Conservation (phyloP, 768 basidiomycete species). For the Suillus luteus region DNA sequence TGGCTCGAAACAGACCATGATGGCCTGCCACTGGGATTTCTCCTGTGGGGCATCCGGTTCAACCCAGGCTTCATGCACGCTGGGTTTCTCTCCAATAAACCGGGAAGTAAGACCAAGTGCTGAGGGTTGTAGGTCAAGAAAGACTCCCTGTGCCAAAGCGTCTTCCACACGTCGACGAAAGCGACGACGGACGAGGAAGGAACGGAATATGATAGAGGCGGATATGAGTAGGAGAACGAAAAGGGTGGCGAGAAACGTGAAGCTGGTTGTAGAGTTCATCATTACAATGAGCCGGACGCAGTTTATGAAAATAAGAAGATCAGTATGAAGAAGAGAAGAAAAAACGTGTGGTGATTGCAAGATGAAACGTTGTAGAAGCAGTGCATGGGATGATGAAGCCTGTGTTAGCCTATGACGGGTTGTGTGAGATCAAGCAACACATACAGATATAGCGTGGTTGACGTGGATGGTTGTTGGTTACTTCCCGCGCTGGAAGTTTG, state of each 20-base stretch:
- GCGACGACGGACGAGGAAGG: conserved; percentile 59
- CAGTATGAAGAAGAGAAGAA: neutral
- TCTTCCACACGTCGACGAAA: conserved; percentile 55
- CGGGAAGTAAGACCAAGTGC: conserved; percentile 32
- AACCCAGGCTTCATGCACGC: conserved; percentile 50
- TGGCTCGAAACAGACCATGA: conserved; percentile 42
- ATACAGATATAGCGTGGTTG: conserved; percentile 33
- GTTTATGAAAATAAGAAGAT: neutral
- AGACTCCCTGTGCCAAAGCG: conserved; percentile 49
- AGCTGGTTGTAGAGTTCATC: conserved; percentile 39
- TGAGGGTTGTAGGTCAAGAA: conserved; percentile 41
- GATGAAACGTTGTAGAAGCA: conserved; percentile 1
- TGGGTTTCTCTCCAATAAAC: conserved; percentile 50
- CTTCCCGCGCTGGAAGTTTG: neutral
- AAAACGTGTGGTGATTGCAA: neutral
- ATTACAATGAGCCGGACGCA: neutral
- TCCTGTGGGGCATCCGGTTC: conserved; percentile 24
- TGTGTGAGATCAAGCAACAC: conserved; percentile 25
- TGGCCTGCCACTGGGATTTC: conserved; percentile 43
- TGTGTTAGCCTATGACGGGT: conserved; percentile 12
- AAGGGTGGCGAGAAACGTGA: conserved; percentile 74
- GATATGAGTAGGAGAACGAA: conserved; percentile 68
- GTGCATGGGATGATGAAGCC: conserved; percentile 6
- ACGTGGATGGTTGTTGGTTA: conserved; percentile 13
- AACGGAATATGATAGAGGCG: conserved; percentile 62